Base-by-base conservation (phyloP, 768 basidiomycete species). In the Tephrocybe sp. region DNA sequence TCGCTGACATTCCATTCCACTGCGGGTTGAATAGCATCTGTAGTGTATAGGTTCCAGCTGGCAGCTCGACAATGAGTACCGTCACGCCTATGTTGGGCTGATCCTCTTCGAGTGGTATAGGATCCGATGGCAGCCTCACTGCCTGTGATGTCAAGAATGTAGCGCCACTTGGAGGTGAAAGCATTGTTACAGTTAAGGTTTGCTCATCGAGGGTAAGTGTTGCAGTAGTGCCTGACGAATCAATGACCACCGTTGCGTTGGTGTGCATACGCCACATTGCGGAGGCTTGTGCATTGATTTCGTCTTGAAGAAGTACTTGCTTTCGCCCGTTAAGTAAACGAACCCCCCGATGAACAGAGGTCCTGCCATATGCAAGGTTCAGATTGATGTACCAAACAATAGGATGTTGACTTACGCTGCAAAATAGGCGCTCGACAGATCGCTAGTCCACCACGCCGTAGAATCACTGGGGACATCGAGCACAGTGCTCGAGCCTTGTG, bases 211-310 rank as follows among this genome's bases (percentile, higher is more conserved):
- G 79, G 5, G 69, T 72, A 54, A 99, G 72, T 3, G 85, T 91
- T 0, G 93, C 96, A 1, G 84, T 79, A 3, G 78, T 80, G 30
- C 85, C 84, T 45, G 66, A 34, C 10, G 43, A 69, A 47, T 67
- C 65, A 38, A 65, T 61, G 49, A 65, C 60, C 33, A 92, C 67
- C 3, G 92, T 92, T 9, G 96, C 95, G 69, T 98, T 98, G 51
- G 96, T 98, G 69, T 98, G 94, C 78, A 91, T 89, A 40, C 92
- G 84, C 96, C 96, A 97, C 72, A 85, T 80, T 40, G 96, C 66
- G n/a, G 74, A 59, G 6, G 66, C 72, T 31, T 76, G 67, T 2
- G 84, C 72, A 14, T 69, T 76, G 62, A 98, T 85, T 63, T 99
- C 97, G 70, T 98, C 96, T 67, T 96, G 96, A 40, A 99, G 65